Conservation (phyloP, 352 stramenopile species). For the Pythium chondricola region DNA sequence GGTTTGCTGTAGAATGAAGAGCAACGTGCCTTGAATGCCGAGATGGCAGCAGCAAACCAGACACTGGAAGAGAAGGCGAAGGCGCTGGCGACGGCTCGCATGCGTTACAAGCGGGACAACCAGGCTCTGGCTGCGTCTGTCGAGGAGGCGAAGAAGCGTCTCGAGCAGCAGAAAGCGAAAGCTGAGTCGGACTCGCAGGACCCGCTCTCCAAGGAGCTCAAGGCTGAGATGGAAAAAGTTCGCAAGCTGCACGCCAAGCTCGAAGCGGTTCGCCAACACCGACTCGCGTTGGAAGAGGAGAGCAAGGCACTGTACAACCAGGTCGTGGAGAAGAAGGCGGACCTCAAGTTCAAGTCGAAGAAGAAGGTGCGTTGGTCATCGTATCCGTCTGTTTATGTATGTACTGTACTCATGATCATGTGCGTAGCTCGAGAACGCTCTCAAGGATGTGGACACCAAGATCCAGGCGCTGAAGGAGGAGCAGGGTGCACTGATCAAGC, state of each 20-base stretch:
- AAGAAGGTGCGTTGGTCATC: slow-evolving; percentile 50
- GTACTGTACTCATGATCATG: not conserved
- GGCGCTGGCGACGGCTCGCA: slow-evolving; percentile 74
- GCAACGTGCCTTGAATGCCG: slow-evolving; percentile 77
- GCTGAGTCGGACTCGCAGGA: slow-evolving; percentile 67
- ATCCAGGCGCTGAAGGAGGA: slow-evolving; percentile 78
- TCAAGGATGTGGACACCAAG: slow-evolving; percentile 80
- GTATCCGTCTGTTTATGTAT: not conserved
- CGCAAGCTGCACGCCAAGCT: slow-evolving; percentile 79
- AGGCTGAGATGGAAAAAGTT: slow-evolving; percentile 83
- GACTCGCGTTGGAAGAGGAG: slow-evolving; percentile 81
- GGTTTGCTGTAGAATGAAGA: slow-evolving; percentile 71
- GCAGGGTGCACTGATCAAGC: slow-evolving; percentile 72
- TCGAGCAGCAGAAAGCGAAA: slow-evolving; percentile 78
- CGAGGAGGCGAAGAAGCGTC: slow-evolving; percentile 75
- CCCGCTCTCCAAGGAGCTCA: slow-evolving; percentile 73
- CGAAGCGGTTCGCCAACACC: slow-evolving; percentile 79
- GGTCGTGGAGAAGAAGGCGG: slow-evolving; percentile 86
- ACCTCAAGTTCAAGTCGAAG: slow-evolving; percentile 87
- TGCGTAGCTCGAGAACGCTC: slow-evolving; percentile 65
- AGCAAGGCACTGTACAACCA: slow-evolving; percentile 87
- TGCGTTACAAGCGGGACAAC: slow-evolving; percentile 88
- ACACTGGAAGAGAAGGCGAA: slow-evolving; percentile 85
- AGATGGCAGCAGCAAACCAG: slow-evolving; percentile 78
- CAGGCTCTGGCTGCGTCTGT: slow-evolving; percentile 67